Percentiles rank a stretch among this genome's conserved stretches.
These are phyloP conservation scores for Komagataella pseudopastoris DNA, from an alignment of 805 yeast genomes.

Conservation along the genomic window DNA sequence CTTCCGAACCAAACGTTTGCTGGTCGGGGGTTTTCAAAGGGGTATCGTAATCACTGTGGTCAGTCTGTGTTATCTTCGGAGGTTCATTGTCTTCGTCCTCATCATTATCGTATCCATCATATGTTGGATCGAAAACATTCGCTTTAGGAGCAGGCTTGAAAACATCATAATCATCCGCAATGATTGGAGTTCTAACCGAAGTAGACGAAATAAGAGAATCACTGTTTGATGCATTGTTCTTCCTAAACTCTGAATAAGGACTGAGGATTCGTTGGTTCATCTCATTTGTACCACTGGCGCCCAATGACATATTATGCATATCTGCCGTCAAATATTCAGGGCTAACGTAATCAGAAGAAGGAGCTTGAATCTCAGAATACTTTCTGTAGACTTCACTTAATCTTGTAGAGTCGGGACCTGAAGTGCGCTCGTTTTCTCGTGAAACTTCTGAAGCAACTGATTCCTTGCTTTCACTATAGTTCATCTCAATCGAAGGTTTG, in stretches of 20 bases:
- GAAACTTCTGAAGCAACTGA: background rate
- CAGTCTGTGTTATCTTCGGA: background rate
- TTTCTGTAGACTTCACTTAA: slow-evolving; percentile 17
- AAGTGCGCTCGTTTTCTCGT: background rate
- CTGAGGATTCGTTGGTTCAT: background rate
- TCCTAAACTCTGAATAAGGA: background rate
- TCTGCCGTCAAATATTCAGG: background rate
- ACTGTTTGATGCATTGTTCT: background rate
- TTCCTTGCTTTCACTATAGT: background rate
- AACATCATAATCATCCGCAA: background rate
- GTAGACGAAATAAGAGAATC: background rate
- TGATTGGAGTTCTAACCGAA: background rate
- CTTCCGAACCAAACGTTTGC: slow-evolving; percentile 1
- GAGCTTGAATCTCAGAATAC: slow-evolving; percentile 2
- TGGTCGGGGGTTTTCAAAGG: background rate
- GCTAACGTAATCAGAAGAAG: background rate
- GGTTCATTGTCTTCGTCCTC: background rate
- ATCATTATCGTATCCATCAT: slow-evolving; percentile 5
- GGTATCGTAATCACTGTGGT: background rate
- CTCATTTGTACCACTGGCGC: background rate
- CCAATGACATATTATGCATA: background rate
- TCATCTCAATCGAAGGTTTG: background rate
- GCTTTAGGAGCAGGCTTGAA: slow-evolving; percentile 1
- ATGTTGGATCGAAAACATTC: slow-evolving; percentile 6
- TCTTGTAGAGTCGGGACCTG: slow-evolving; percentile 11